phyloP scores from a whole-genome alignment of 768 basidiomycete genomes.

The Cystofilobasidium capitatum region DNA sequence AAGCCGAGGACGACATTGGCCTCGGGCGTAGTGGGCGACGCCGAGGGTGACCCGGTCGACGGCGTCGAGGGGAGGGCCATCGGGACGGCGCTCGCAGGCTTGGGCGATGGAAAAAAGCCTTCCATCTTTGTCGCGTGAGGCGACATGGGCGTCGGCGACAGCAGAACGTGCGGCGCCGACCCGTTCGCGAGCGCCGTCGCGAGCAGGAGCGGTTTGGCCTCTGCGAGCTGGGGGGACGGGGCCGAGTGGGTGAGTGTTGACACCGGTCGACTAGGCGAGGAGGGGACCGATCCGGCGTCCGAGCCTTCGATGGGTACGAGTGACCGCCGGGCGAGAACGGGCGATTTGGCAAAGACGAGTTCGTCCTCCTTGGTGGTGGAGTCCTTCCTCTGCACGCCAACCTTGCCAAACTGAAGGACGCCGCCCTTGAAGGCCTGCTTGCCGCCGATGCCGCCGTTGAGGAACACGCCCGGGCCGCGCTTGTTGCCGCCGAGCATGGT shows the following conservation, averaged over 20 bases:
- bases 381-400: not conserved
- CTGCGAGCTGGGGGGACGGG: not conserved
- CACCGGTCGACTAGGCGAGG: not conserved
- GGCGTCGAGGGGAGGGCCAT: not conserved
- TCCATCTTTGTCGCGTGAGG: not conserved
- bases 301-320: conserved; percentile 7
- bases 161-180: not conserved
- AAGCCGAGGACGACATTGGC: not conserved
- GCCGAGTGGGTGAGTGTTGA: conserved; percentile 5
- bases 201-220: conserved; percentile 1
- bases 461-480: conserved; percentile 3
- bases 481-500: conserved; percentile 19
- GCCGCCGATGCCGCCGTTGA: conserved; percentile 10
- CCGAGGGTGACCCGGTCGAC: not conserved
- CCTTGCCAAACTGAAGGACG: conserved; percentile 6
- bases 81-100: not conserved
- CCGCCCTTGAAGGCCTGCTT: conserved; percentile 11
- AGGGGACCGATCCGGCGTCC: not conserved
- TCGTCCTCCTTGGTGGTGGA: not conserved
- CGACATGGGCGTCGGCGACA: conserved; percentile 2
- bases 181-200: conserved; percentile 3
- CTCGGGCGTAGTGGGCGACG: not conserved
- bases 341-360: conserved; percentile 21
- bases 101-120: conserved; percentile 3
- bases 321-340: conserved; percentile 12